Evolutionary conservation across 306 rosid genomes (phyloP), one percentile per base, ranked within the genome.

Genomic region (Lathyrus tuberosus): DNA sequence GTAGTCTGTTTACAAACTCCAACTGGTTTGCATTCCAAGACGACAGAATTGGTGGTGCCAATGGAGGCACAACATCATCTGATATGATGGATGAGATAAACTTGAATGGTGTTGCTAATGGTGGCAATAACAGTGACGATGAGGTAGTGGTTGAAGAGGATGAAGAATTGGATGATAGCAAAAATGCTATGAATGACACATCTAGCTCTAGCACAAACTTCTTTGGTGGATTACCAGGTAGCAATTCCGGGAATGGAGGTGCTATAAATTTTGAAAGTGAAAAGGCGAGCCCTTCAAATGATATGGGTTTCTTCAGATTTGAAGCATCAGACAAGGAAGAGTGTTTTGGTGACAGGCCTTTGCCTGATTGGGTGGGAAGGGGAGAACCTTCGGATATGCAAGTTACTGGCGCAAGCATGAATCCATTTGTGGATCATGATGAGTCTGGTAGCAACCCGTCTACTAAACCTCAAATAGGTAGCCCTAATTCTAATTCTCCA

Each of bases 291-390:
- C 82, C 75, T 35, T 78, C 92, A 46, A 59, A 80, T 48, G 96
- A 94, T 64, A 68, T 82, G 81, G 97, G 96, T 58, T 88, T 88
- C 84, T 89, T 91, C 81, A 84, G 87, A 85, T 87, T 89, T 14
- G 96, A 89, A 76, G 74, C 96, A 54, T 37, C 90, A 0, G 91
- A 86, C 69, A 84, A 81, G 8, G 92, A 84, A 44, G 91, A 82
- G 44, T 57, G 81, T 73, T 86, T 86, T 76, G 91, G 86, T 44
- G 91, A 86, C 53, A 88, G 92, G 76, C 95, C 96, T 66, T 66
- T 84, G 67, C 97, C 97, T n/a, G 97, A 89, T 38, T 89, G 97
- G 99, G 91, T 84, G 56, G 95, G 91, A 69, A 87, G 99, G 97
- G 81, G 92, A 5, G 92, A 87, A 67, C 83, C 95, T 40, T 82